Conservation (phyloP, 2,329 filamentous ascomycete genomes). For the Ophiocordyceps robertsii region DNA sequence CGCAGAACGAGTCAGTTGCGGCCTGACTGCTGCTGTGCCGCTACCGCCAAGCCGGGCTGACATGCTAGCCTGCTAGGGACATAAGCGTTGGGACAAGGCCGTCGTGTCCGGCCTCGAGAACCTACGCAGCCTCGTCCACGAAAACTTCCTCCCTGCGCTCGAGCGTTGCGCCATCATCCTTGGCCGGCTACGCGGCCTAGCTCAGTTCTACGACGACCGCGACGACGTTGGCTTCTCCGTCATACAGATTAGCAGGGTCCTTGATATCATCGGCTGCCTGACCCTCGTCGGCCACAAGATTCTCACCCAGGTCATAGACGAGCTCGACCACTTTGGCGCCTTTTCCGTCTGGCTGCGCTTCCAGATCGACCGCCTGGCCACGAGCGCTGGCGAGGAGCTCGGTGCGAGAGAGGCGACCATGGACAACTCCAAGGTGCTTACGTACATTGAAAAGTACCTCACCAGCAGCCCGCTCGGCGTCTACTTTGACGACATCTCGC, state of each 20-base stretch:
- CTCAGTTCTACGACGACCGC: constrained; percentile 59
- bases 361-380: constrained; percentile 67
- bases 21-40: not conserved
- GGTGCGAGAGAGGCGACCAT: constrained; percentile 66
- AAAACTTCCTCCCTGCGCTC: constrained; percentile 78
- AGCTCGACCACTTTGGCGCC: constrained; percentile 61
- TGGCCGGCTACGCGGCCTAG: constrained; percentile 70
- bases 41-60: not conserved
- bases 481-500: constrained; percentile 39
- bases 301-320: constrained; percentile 56
- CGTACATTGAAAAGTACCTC: constrained; percentile 64
- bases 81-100: constrained; percentile 91
- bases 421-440: constrained; percentile 57
- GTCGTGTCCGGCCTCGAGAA: constrained; percentile 65
- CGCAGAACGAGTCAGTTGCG: constrained; percentile 52
- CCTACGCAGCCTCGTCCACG: constrained; percentile 65
- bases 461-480: constrained; percentile 49
- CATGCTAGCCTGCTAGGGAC: constrained; percentile 45
- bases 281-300: constrained; percentile 62
- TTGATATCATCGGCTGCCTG: constrained; percentile 64
- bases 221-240: constrained; percentile 54
- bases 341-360: constrained; percentile 79
- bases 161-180: constrained; percentile 73
- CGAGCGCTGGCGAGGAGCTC: constrained; percentile 52
- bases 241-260: constrained; percentile 46